These are phyloP conservation scores for Chloris gayana DNA, from an alignment of 176 grass and related monocot species.

Conservation along the genomic window DNA sequence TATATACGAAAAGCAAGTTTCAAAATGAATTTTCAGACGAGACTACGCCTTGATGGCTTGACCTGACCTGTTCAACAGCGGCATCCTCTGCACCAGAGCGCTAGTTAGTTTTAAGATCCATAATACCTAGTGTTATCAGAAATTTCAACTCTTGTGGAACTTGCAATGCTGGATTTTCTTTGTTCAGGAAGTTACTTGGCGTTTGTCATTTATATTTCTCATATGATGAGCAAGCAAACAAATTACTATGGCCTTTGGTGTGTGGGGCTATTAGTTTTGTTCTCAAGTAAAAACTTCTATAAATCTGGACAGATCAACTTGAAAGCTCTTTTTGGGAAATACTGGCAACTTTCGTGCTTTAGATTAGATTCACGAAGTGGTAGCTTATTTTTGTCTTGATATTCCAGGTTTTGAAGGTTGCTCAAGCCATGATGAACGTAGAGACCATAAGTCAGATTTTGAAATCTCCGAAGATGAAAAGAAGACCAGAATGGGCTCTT, in stretches of 20 bases:
- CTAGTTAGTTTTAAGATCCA: neutral
- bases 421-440: conserved; percentile 72
- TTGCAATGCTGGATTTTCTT: neutral
- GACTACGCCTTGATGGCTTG: neutral
- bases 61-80: conserved; percentile 23
- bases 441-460: conserved; percentile 75
- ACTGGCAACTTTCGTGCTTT: neutral
- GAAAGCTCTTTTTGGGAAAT: neutral
- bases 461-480: conserved; percentile 95
- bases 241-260: conserved; percentile 14
- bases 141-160: conserved; percentile 1
- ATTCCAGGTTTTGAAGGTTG: conserved; percentile 77
- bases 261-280: neutral
- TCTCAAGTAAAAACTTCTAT: conserved; percentile 1
- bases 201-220: neutral
- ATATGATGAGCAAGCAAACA: conserved; percentile 2
- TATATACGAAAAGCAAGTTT: neutral
- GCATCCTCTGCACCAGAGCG: neutral
- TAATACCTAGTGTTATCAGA: neutral
- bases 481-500: conserved; percentile 80
- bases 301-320: conserved; percentile 13
- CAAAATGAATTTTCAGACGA: neutral
- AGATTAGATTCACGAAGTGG: neutral
- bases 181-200: neutral
- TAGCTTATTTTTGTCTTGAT: neutral